Percentiles rank a stretch among this genome's conserved stretches.
These are phyloP conservation scores for Podaxis sp. DNA, from an alignment of 768 basidiomycete genomes.

Conservation along the genomic window DNA sequence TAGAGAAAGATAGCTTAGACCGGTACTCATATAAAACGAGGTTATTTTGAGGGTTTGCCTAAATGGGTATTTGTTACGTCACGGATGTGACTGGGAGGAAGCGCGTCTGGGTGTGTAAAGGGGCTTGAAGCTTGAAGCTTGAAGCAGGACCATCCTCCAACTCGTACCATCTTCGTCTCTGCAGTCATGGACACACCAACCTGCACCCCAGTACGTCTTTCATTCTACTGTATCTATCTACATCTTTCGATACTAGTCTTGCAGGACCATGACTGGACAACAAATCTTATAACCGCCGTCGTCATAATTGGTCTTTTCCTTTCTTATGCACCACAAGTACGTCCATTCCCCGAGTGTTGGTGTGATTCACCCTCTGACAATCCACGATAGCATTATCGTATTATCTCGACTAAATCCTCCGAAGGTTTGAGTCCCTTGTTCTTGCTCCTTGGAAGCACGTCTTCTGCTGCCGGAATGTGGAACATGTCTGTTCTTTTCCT, in stretches of 20 bases:
- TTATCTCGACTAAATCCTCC: slow-evolving; percentile 73
- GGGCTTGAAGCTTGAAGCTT: no score
- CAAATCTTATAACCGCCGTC: slow-evolving; percentile 59
- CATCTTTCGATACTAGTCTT: neutral
- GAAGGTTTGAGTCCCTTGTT: slow-evolving; percentile 94
- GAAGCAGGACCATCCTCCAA: neutral
- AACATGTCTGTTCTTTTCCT: slow-evolving; percentile 59
- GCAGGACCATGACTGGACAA: slow-evolving; percentile 76
- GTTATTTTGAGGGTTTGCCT: no score
- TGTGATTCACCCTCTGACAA: neutral
- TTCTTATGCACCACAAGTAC: slow-evolving; percentile 84
- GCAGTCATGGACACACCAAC: slow-evolving; percentile 3
- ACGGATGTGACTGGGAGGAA: neutral
- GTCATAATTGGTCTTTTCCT: slow-evolving; percentile 73
- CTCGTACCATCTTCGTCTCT: neutral
- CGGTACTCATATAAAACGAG: no score
- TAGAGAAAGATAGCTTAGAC: no score
- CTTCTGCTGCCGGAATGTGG: slow-evolving; percentile 77
- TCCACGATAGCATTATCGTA: slow-evolving; percentile 64
- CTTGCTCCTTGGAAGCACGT: slow-evolving; percentile 84
- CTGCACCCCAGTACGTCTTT: slow-evolving; percentile 1
- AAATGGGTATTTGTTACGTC: neutral
- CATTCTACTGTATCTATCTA: no score
- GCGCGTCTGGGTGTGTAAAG: neutral
- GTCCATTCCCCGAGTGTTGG: neutral